Evolutionary conservation across 148 eudicot genomes (phyloP), one percentile per base, ranked within the genome.

Genomic region (Chenopodium quinoa): DNA sequence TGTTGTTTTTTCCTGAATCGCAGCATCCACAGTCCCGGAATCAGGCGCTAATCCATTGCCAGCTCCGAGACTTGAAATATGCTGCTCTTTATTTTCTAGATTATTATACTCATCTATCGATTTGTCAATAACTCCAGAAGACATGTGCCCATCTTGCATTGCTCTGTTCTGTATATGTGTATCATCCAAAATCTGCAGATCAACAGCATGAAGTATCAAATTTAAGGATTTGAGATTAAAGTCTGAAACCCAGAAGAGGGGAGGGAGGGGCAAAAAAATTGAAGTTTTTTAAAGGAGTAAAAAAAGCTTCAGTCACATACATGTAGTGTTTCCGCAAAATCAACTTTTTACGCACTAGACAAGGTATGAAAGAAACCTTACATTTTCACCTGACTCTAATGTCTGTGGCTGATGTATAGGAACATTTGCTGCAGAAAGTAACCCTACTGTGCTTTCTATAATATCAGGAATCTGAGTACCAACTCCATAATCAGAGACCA

Each of bases 401-500:
- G 88, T 87, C n/a, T 87, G 88, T 47, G 92, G 81, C 70, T 90
- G 92, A 84, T 88, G 91, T 81, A 87, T 81, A 9, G 95, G 91
- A 80, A 93, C 97, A 84, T 93, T 97, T 47, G 89, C 86, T 27
- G 91, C 90, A 54, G 95, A 92, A 63, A 89, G 76, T 13, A 92
- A 73, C 68, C 95, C 91, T 10, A 87, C 93, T 12, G 97, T 95
- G 85, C 97, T 95, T 85, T 95, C 99, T 77, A 95, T 93, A 63
- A 95, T 89, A 83, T 95, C 97, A 2, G 99, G 99, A 86, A 95
- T 90, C 66, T 76, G 83, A 80, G 88, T 77, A 56, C 87, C 89
- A 82, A 87, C 92, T 75, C 81, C 90, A 79, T 88, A 93, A 79
- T 82, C 90, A 14, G 91, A 86, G 66, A 83, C 78, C 25, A 86